A percentile compares a stretch with the other conserved stretches of the same genome.
phyloP scores from a whole-genome alignment of 192 early-diverging fungal genomes.

The Coemansia asiatica region DNA sequence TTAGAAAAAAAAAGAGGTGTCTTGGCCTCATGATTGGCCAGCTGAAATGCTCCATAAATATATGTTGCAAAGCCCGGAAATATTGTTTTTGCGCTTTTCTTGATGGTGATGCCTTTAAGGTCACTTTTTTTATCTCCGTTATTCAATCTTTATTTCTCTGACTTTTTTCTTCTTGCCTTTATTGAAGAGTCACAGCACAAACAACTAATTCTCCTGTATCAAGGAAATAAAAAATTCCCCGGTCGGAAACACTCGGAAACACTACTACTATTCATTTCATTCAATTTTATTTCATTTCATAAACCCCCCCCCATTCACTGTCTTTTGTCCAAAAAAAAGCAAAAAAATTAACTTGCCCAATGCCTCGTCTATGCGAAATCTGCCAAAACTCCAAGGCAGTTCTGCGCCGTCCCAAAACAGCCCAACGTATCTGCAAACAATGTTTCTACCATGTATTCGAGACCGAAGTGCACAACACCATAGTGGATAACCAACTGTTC shows the following conservation, averaged over 20 bases:
- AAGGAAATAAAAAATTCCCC: neutral
- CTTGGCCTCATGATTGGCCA: too few species aligned
- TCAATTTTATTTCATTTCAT: too few species aligned
- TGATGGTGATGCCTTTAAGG: neutral
- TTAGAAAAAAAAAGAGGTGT: too few species aligned
- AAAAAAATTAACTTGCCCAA: slow-evolving; percentile 20
- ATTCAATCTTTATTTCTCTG: too few species aligned
- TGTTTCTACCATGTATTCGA: slow-evolving; percentile 96
- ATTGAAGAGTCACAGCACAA: too few species aligned
- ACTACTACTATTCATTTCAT: too few species aligned
- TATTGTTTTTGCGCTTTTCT: neutral
- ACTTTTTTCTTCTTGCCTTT: too few species aligned
- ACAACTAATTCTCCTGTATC: too few species aligned
- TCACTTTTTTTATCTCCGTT: too few species aligned
- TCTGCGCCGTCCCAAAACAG: slow-evolving; percentile 92
- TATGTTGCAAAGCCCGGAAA: neutral
- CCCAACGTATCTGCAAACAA: slow-evolving; percentile 79
- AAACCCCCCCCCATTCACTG: too few species aligned
- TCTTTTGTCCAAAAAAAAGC: too few species aligned
- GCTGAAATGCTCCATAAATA: too few species aligned
- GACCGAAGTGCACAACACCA: slow-evolving; percentile 91
- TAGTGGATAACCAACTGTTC: slow-evolving; percentile 80
- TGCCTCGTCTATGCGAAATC: slow-evolving; percentile 66
- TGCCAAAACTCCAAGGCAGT: slow-evolving; percentile 72
- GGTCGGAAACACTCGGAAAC: slow-evolving; percentile 4